Conservation (phyloP, 176 grass and related monocot genomes). For the Olyra latifolia region DNA sequence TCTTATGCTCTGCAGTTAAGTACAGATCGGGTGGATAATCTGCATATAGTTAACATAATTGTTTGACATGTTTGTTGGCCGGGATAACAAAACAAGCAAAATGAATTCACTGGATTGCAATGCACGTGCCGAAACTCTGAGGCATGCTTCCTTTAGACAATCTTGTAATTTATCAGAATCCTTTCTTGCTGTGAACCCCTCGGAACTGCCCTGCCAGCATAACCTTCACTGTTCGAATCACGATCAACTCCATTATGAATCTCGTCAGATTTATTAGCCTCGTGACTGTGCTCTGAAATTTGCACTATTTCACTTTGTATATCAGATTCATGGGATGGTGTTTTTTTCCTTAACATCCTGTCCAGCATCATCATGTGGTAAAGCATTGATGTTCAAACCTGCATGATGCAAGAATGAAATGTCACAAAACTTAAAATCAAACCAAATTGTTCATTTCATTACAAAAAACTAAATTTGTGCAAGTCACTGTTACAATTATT, state of each 20-base stretch:
- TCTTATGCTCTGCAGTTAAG: constrained; percentile 75
- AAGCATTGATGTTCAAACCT: constrained; percentile 37
- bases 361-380: constrained; percentile 18
- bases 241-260: not conserved
- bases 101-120: constrained; percentile 39
- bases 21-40: constrained; percentile 81
- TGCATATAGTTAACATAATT: constrained; percentile 22
- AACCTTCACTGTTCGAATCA: not conserved
- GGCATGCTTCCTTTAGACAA: constrained; percentile 49
- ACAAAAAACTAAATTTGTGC: not conserved
- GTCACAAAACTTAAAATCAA: not conserved
- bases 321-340: not conserved
- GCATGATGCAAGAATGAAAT: constrained; percentile 11
- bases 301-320: constrained; percentile 20
- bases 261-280: not conserved
- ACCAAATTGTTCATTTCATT: not conserved
- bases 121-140: constrained; percentile 57
- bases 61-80: constrained; percentile 4
- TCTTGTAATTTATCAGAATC: constrained; percentile 52
- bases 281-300: not conserved
- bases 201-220: not conserved
- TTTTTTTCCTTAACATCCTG: constrained; percentile 12
- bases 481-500: constrained; percentile 5
- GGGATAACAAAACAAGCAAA: not conserved
- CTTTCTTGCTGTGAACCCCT: constrained; percentile 38